Evolutionary conservation across 306 rosid species (phyloP), one percentile per base, ranked within the genome.

Genomic region (Quercus ilex): DNA sequence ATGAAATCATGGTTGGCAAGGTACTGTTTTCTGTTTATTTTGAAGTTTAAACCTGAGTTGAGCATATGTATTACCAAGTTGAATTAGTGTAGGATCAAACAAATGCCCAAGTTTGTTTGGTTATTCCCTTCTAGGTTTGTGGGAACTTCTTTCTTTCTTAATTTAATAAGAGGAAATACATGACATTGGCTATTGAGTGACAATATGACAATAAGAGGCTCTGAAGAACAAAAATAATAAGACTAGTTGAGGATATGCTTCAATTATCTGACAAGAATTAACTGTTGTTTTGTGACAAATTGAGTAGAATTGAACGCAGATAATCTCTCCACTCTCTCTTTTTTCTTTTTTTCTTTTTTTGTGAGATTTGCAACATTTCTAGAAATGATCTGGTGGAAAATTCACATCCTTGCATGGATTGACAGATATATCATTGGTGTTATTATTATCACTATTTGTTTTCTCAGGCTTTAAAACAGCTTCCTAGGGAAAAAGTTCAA

Each of bases 1-100:
- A 93, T 30, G 95, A 93, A 79, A 73, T 90, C 81, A 80, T 91
- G 93, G 76, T 91, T 75, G 97, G 92, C 63, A 87, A 88, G 93
- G 94, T 92, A 80, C 17, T 76, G 19, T 25, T 77, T 10, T 52
- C 33, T 21, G 7, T 65, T 12, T 25, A 20, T 25, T 65, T 31
- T 30, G 7, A 28, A 35, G 31, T 11, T 59, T 59, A 3, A 28
- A n/a, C 35, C 23, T 2, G 28, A 74, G 52, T n/a, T 49, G 53
- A 10, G 53, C 58, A 12, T 77, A 46, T 19, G 69, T n/a, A 17
- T 13, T 68, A 28, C 71, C 74, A 68, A 51, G 6, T 80, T 41
- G 53, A 49, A 12, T 49, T 49, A 3, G 53, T 49, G 15, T 13
- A 49, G 53, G 53, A 49, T 49, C 53, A 49, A 49, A 49, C 5